Evolutionary conservation across 495 filamentous ascomycete genomes (phyloP), one percentile per base, ranked within the genome.

Genomic region (Glutinoglossum americanum): DNA sequence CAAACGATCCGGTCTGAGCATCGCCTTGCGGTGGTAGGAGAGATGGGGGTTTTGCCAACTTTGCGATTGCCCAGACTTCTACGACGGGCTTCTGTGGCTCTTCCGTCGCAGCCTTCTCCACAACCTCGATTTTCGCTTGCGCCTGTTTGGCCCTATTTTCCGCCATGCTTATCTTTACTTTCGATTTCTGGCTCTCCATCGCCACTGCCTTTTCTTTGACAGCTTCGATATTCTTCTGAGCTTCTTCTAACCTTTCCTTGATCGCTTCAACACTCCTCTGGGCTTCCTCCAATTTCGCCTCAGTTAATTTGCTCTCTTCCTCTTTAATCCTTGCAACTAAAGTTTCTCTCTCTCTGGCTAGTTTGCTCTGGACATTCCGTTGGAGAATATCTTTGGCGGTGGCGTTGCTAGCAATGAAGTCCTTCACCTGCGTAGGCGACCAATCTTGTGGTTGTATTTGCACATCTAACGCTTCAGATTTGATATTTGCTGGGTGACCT

Each of bases 1-100:
- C 33, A 26, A 60, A 58, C 13, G 51, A 26, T 21, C 23, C 25
- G 13, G 23, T 39, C 44, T 68, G 58, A n/a, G 64, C 64, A 39
- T 64, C 57, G 37, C 66, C 59, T 21, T 62, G 57, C n/a, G n/a
- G n/a, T n/a, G n/a, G n/a, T 27, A 19, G 30, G 7, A 74, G 68
- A 10, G 76, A 69, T 11, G 75, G 70, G 54, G 80, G 75, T 63
- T 80, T 86, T n/a, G 80, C 78, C 26, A 71, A 71, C 69, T 89
- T 86, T 0, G 81, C 87, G 32, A 83, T 69, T 41, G 82, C 80
- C 86, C 87, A 96, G 0, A 94, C 89, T 65, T 94, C 87, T 11
- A 69, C 73, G 7, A 96, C 87, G 15, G 86, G 79, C 58, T 76
- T 78, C 64, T 89, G 72, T 1, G 89, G 89, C 0, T 87, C 93